Evolutionary conservation across 306 rosid species (phyloP), one percentile per base, ranked within the genome.

Genomic region (Adenanthera pavonina): DNA sequence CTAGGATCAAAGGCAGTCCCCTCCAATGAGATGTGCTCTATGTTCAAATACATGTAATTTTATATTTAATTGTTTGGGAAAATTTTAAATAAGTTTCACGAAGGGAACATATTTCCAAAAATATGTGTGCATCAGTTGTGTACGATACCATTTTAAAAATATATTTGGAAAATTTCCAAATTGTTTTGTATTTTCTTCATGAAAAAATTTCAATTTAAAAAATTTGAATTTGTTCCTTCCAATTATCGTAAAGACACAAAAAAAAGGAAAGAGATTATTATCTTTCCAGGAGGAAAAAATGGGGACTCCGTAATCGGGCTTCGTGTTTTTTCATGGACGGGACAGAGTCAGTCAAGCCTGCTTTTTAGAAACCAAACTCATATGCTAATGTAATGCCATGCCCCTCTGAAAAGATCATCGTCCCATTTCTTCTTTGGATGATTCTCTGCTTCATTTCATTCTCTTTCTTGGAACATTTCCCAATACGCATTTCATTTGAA

Each of bases 271-370:
- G 53, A 7, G 14, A 0, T 5, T 20, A 16, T 53, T 16, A 6
- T 6, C 8, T 53, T 51, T 15, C 19, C 15, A 36, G 8, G 43
- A 41, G 10, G 7, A 38, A 66, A 38, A 66, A 38, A 65, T 36
- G 10, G 16, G 40, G 40, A 38, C 33, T 49, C 73, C 20, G 73
- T 49, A 72, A 66, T 67, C 3, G 49, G 47, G 44, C 69, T 44
- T 82, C 54, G 81, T 71, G 78, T 72, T 62, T 57, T 59, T 82
- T 56, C 70, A 46, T 82, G 82, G 38, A 46, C 33, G 68, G 81
- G 69, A 69, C 53, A 75, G 73, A 85, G 81, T 78, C 62, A 36
- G 77, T 78, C 84, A 69, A 78, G 85, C 88, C 87, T 73, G 33
- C 78, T 52, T 80, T 74, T 83, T 65, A 16, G 75, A 56, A 81